phyloP scores from a whole-genome alignment of 345 rosid species.

The Eucalyptus coolabah region DNA sequence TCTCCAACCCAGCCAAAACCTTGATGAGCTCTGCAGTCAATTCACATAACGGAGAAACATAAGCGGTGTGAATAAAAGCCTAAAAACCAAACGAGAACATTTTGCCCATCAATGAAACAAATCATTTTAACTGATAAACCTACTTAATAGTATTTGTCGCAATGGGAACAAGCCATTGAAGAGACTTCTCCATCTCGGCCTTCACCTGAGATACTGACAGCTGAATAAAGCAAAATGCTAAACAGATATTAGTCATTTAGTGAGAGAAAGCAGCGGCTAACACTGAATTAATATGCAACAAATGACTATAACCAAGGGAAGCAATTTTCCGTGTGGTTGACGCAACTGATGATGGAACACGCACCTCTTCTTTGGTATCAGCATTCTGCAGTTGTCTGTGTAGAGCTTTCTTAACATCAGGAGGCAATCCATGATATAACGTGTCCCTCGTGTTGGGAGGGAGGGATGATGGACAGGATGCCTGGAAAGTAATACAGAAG shows the following conservation, averaged over 20 bases:
- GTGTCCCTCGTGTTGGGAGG: constrained; percentile 79
- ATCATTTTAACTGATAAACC: background rate
- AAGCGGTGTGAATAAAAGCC: background rate
- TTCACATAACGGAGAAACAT: background rate
- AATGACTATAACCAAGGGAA: background rate
- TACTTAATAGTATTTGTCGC: constrained; percentile 86
- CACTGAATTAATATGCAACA: background rate
- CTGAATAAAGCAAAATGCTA: constrained; percentile 28
- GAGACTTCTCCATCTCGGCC: constrained; percentile 89
- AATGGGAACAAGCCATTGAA: constrained; percentile 76
- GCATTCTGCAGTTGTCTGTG: constrained; percentile 40
- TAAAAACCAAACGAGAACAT: background rate
- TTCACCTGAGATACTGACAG: constrained; percentile 56
- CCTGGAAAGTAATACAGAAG: constrained; percentile 19
- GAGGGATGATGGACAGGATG: constrained; percentile 63
- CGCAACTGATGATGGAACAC: background rate
- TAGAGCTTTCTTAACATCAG: constrained; percentile 47
- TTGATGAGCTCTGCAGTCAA: constrained; percentile 72
- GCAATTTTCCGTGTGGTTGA: background rate
- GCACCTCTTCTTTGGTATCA: constrained; percentile 57
- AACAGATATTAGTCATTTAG: background rate
- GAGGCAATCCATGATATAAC: constrained; percentile 66
- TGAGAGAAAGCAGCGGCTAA: background rate
- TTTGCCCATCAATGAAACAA: background rate
- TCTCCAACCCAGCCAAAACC: constrained; percentile 99